Evolutionary conservation across 208 protist genomes (phyloP), one percentile per base, ranked within the genome.

Genomic region (Trypanosoma theileri): DNA sequence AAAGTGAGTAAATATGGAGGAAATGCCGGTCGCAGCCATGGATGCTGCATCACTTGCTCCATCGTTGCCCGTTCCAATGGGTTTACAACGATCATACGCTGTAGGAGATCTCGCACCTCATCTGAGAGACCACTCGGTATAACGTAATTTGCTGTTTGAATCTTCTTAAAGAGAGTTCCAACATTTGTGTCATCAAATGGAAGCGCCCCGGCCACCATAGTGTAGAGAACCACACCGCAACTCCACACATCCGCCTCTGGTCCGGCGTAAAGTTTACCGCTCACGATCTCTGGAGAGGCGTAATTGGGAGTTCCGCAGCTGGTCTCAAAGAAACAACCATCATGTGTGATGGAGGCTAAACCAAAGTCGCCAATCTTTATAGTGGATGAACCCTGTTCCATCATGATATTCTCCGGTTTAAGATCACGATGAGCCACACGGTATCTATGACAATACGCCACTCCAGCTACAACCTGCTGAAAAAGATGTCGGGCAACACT

Each of bases 401-500:
- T 69, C 63, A 93, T 84, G 44, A 94, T 88, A 70, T 96, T 96
- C 75, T 97, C 89, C 13, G 89, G 88, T 74, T 98, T 98, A 31
- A 98, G 63, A 69, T 98, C 94, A 26, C 94, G 77, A 53, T 97
- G 93, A 1, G 95, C 81, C 22, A 98, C 86, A 35, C 80, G 80
- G 59, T 98, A 92, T 52, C 88, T 79, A 74, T 99, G 98, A 76
- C 98, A 99, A 75, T 99, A 99, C 3, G 97, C 93, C 1, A 99
- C 89, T n/a, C 94, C 98, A 0, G 93, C 97, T 11, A 98, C 89
- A 52, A 99, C 96, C 75, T 99, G 98, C 79, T 99, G 98, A 76
- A 99, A 99, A 45, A 98, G 93, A 16, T 68, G 44, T 10, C 97
- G 78, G 40, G 92, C 92, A 42, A 93, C 88, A 4, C 84, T 73